Evolutionary conservation across 768 basidiomycete genomes (phyloP).

Genomic region (Lentinula boryana): DNA sequence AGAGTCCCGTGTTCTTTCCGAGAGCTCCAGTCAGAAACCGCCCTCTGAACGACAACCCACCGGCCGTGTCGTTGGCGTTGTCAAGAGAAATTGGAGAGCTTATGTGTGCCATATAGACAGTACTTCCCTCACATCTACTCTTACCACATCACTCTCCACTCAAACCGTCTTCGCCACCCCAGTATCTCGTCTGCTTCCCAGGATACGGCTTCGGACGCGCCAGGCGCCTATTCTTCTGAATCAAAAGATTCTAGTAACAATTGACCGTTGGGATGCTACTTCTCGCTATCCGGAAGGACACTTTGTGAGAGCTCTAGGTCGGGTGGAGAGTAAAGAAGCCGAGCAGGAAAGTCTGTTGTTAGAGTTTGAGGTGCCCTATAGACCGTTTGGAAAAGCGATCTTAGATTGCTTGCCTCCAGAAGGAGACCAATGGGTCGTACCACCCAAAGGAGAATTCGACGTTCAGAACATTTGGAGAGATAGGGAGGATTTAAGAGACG

Average conservation of each 20-base stretch:
- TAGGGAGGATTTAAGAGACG: conserved; percentile 78
- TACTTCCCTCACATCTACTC: conserved; percentile 76
- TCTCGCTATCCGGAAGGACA: conserved; percentile 96
- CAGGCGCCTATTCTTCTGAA: conserved; percentile 85
- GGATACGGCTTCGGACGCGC: conserved; percentile 90
- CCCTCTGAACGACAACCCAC: conserved; percentile 77
- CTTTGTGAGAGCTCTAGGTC: conserved; percentile 88
- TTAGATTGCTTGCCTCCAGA: conserved; percentile 84
- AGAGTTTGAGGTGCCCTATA: conserved; percentile 93
- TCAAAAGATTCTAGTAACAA: conserved; percentile 94
- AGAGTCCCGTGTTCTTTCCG: conserved; percentile 34
- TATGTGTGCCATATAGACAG: conserved; percentile 95
- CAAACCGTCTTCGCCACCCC: conserved; percentile 96
- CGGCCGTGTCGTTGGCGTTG: conserved; percentile 83
- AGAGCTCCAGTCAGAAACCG: conserved; percentile 24
- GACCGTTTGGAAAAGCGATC: conserved; percentile 95
- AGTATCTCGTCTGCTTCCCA: conserved; percentile 84
- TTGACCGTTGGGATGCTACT: conserved; percentile 85
- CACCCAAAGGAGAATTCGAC: conserved; percentile 51
- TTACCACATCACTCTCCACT: conserved; percentile 71
- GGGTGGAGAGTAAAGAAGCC: conserved; percentile 90
- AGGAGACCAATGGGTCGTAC: conserved; percentile 92
- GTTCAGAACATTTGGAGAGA: conserved; percentile 62
- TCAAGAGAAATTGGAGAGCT: conserved; percentile 96
- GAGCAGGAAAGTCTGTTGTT: conserved; percentile 91